Base-by-base conservation (phyloP, 345 rosid species). In the Streptanthus diversifolius region DNA sequence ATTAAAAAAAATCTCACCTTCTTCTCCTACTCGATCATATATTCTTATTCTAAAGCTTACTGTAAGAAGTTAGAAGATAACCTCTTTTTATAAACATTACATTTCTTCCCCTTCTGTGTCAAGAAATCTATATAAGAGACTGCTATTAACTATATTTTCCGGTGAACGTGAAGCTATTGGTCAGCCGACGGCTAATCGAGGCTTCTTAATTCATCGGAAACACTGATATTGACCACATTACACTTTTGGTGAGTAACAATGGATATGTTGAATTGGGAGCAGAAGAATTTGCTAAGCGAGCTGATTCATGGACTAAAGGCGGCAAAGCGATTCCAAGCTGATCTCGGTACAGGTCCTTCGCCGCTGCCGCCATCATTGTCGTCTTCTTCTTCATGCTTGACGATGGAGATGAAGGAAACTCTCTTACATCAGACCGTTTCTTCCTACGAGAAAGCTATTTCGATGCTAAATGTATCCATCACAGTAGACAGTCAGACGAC, bases 381-480 rank as follows among this genome's bases (percentile, higher is more conserved):
- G 0, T 59, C 68, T 19, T 25, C 36, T 4, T 63, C 63, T 43
- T 72, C 70, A 15, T 33, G 56, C 43, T 12, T 63, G 25, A 58
- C 60, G 19, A 37, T 12, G 1, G 68, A 84, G 69, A 57, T 75
- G 27, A 69, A 53, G 17, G 88, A 85, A 19, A 30, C 18, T 49
- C 75, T 90, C 55, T 64, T 84, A 24, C 87, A 76, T 41, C 65
- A 77, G 79, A 83, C 88, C 9, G 39, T 87, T 49, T 66, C 80
- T 72, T 88, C 98, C 4, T 90, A 71, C 33, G 90, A 90, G 33
- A 92, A 83, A 60, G 84, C 95, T 64, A 85, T 92, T 43, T 14
- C 71, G 61, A 74, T 88, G 71, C 63, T 87, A 37, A 82, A 81
- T 13, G 72, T 72, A 49, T 36, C 76, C 24, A 44, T 11, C 52